Percentiles rank a stretch among this genome's conserved stretches.
These are phyloP conservation scores for Vaccinium macrocarpon DNA, from an alignment of 148 eudicot genomes.

Conservation along the genomic window DNA sequence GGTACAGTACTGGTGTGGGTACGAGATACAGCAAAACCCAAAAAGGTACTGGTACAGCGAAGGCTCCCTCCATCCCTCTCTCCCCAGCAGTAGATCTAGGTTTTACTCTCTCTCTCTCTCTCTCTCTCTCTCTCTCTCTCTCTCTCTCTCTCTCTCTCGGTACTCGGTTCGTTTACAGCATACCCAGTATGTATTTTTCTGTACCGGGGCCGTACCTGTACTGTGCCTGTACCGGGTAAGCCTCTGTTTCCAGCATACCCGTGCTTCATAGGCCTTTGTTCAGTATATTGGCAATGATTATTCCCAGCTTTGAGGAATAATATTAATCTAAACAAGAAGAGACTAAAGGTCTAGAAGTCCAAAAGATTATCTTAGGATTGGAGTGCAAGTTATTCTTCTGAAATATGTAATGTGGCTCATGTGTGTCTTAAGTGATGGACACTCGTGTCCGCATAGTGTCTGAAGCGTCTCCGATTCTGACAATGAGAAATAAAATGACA, in stretches of 20 bases:
- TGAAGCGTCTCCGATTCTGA: background rate
- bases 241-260: too few relatives aligned
- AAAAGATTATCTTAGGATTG: background rate
- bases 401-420: background rate
- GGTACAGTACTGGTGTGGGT: too few relatives aligned
- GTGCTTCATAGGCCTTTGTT: background rate
- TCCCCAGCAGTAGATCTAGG: too few relatives aligned
- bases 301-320: background rate
- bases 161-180: too few relatives aligned
- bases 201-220: too few relatives aligned
- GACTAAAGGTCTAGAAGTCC: background rate
- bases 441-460: background rate
- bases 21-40: background rate
- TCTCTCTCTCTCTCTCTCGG: too few relatives aligned
- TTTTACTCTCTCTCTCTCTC: too few relatives aligned
- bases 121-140: too few relatives aligned
- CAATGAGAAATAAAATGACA: background rate
- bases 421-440: background rate
- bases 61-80: too few relatives aligned
- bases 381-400: background rate
- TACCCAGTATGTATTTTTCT: too few relatives aligned
- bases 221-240: too few relatives aligned
- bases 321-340: background rate
- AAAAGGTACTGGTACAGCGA: background rate
- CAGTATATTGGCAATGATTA: background rate